A percentile compares a stretch with the other conserved stretches of the same genome.
Conservation (phyloP, 2,329 filamentous ascomycete species). For the Pestalotiopsis sp. region DNA sequence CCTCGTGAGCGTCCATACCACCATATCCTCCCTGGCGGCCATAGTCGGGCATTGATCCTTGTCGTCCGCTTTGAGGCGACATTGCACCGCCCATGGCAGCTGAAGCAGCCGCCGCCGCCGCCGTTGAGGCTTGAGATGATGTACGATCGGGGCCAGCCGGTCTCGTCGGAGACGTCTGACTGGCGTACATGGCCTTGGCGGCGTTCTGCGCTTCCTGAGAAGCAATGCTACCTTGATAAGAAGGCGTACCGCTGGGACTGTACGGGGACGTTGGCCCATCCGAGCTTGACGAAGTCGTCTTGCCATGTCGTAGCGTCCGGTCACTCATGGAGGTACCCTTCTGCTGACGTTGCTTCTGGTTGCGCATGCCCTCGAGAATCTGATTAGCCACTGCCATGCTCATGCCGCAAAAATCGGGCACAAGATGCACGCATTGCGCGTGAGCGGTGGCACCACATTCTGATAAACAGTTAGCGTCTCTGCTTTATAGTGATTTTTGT, state of each 20-base stretch:
- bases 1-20: slow-evolving; percentile 31
- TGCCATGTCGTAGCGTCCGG: slow-evolving; percentile 64
- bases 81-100: slow-evolving; percentile 59
- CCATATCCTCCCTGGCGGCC: slow-evolving; percentile 33
- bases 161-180: slow-evolving; percentile 54
- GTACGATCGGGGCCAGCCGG: slow-evolving; percentile 55
- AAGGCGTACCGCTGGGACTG: slow-evolving; percentile 22
- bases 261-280: slow-evolving; percentile 33
- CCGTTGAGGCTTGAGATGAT: slow-evolving; percentile 50
- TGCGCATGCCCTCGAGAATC: slow-evolving; percentile 84
- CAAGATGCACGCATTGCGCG: slow-evolving; percentile 87
- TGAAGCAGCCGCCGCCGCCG: slow-evolving; percentile 59
- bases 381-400: slow-evolving; percentile 96
- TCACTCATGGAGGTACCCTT: slow-evolving; percentile 63
- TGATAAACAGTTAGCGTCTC: slow-evolving; percentile 37
- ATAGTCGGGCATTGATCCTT: slow-evolving; percentile 31
- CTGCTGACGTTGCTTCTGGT: slow-evolving; percentile 72
- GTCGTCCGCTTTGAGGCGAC: slow-evolving; percentile 33
- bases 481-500: neutral
- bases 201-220: slow-evolving; percentile 62
- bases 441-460: slow-evolving; percentile 94
- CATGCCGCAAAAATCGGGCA: slow-evolving; percentile 99
- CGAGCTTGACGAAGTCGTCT: slow-evolving; percentile 44
- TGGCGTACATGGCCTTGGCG: slow-evolving; percentile 64
- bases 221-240: slow-evolving; percentile 36